phyloP scores from a whole-genome alignment of 495 filamentous ascomycete species.

The Penicillium lividum region DNA sequence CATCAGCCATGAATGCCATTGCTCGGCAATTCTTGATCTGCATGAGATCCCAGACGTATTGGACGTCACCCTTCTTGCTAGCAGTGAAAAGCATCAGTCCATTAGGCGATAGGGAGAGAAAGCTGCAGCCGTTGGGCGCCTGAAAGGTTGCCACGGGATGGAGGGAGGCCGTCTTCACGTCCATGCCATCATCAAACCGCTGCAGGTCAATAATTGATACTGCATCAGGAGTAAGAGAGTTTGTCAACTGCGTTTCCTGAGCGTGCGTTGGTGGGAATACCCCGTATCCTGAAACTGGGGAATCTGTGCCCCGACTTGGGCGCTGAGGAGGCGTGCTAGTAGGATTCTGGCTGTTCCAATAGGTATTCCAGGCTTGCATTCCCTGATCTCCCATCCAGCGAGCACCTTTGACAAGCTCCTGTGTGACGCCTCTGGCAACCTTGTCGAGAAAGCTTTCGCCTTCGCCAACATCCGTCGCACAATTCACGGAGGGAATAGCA shows the following conservation, averaged over 20 bases:
- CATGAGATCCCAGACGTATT: conserved; percentile 92
- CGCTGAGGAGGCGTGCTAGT: conserved; percentile 29
- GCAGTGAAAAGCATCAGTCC: conserved; percentile 84
- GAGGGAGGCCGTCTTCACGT: conserved; percentile 38
- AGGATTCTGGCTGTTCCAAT: conserved; percentile 72
- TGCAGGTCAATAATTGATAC: conserved; percentile 86
- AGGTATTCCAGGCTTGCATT: conserved; percentile 82
- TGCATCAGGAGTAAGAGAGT: conserved; percentile 67
- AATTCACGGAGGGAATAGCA: conserved; percentile 70
- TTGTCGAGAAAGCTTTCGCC: conserved; percentile 81
- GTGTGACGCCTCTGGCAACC: conserved; percentile 81
- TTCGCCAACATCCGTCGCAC: conserved; percentile 74
- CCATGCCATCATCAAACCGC: conserved; percentile 53
- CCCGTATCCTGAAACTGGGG: conserved; percentile 31
- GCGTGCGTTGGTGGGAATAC: conserved; percentile 79
- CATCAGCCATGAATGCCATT: conserved; percentile 42
- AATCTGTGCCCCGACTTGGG: conserved; percentile 29
- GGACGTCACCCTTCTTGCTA: conserved; percentile 87
- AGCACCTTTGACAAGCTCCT: conserved; percentile 86
- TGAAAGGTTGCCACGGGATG: conserved; percentile 78
- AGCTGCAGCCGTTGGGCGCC: conserved; percentile 83
- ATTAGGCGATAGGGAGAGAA: conserved; percentile 82
- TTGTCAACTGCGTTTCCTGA: conserved; percentile 44
- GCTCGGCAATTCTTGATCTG: conserved; percentile 52
- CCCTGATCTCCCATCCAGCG: conserved; percentile 86